These are phyloP conservation scores for Cydonia oblonga DNA, from an alignment of 331 rosid species.

Conservation along the genomic window DNA sequence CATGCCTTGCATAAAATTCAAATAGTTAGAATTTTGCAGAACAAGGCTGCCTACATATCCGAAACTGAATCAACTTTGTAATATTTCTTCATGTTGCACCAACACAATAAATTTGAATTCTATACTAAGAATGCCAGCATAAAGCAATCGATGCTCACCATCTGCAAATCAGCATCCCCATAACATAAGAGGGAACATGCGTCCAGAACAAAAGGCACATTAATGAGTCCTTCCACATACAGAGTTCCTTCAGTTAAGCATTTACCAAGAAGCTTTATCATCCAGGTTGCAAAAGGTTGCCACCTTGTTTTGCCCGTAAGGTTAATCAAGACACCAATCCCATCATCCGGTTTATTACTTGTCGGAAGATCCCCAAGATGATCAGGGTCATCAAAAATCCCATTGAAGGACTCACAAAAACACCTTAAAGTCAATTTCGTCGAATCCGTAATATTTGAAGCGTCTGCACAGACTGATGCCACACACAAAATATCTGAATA, in stretches of 20 bases:
- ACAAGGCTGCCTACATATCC: background rate
- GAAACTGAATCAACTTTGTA: background rate
- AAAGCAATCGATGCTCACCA: constrained; percentile 40
- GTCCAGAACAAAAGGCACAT: constrained; percentile 49
- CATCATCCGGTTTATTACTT: constrained; percentile 42
- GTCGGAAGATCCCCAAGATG: constrained; percentile 55
- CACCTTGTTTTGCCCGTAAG: constrained; percentile 46
- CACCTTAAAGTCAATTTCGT: constrained; percentile 47
- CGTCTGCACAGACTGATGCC: constrained; percentile 32
- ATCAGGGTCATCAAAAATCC: constrained; percentile 34
- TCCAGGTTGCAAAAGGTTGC: constrained; percentile 81
- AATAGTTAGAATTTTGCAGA: constrained; percentile 20
- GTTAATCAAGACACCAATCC: constrained; percentile 57
- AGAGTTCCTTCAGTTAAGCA: constrained; percentile 82
- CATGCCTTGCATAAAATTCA: constrained; percentile 60
- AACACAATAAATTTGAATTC: background rate
- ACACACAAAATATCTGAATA: constrained; percentile 50
- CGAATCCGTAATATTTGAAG: constrained; percentile 24
- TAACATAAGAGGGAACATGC: constrained; percentile 72
- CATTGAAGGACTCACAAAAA: constrained; percentile 43
- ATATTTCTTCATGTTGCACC: constrained; percentile 8
- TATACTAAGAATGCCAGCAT: constrained; percentile 1
- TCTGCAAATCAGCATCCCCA: constrained; percentile 73
- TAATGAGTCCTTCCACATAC: constrained; percentile 70
- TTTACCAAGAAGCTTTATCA: constrained; percentile 59